Evolutionary conservation across 768 basidiomycete genomes (phyloP).

Genomic region (Panellus pusillus): DNA sequence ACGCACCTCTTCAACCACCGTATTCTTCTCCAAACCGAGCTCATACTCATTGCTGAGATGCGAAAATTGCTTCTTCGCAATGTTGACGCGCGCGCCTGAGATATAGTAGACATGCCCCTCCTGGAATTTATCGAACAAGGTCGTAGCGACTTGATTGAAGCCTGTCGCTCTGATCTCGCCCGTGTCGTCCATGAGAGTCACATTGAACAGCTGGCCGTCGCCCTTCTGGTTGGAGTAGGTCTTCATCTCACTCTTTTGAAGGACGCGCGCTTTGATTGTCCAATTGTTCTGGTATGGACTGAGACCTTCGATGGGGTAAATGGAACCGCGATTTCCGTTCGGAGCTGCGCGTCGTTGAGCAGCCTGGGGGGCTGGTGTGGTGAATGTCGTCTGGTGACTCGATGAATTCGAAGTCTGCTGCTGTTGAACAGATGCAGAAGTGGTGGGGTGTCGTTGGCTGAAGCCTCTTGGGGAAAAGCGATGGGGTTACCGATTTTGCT

Average conservation of each 20-base stretch:
- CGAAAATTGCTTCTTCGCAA: conserved; percentile 96
- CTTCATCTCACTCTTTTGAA: conserved; percentile 84
- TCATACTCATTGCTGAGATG: conserved; percentile 93
- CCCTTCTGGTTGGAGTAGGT: conserved; percentile 88
- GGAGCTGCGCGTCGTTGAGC: conserved; percentile 24
- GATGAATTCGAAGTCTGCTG: conserved; percentile 9
- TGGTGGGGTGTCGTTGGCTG: conserved; percentile 26
- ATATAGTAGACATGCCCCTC: conserved; percentile 93
- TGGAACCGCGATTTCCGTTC: conserved; percentile 33
- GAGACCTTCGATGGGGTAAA: conserved; percentile 87
- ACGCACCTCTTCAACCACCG: conserved; percentile 81
- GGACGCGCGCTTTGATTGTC: conserved; percentile 96
- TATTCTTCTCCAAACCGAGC: conserved; percentile 78
- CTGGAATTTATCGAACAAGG: conserved; percentile 79
- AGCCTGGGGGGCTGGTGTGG: conserved; percentile 16
- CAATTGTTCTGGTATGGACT: conserved; percentile 98
- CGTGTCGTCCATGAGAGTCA: conserved; percentile 92
- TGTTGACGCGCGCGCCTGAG: conserved; percentile 87
- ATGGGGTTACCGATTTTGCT: conserved; percentile 76
- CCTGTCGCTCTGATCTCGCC: conserved; percentile 90
- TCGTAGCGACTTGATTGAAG: conserved; percentile 85
- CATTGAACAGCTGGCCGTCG: conserved; percentile 93
- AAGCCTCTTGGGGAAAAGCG: conserved; percentile 30
- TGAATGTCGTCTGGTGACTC: conserved; percentile 9
- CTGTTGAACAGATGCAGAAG: conserved; percentile 26